Conservation (phyloP, 108 stramenopile species). For the Nitzschia sp. region DNA sequence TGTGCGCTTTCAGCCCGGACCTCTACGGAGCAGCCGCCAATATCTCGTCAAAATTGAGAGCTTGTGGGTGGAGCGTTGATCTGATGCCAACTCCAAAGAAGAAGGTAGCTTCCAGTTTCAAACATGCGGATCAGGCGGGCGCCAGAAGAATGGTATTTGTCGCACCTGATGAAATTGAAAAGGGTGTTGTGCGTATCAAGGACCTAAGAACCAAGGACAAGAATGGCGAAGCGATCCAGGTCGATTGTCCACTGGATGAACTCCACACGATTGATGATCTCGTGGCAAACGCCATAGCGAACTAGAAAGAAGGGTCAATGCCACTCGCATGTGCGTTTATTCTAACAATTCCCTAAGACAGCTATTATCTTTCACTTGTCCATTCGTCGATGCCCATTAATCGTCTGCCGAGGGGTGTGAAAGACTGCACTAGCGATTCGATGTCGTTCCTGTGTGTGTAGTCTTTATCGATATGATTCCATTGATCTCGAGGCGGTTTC, state of each 20-base stretch:
- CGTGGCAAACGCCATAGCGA: constrained; percentile 23
- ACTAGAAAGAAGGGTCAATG: too few relatives aligned
- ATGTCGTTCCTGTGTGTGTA: not conserved
- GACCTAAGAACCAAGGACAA: constrained; percentile 67
- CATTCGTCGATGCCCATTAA: constrained; percentile 47
- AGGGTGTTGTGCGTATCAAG: constrained; percentile 84
- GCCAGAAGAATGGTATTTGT: constrained; percentile 88
- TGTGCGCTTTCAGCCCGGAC: constrained; percentile 78
- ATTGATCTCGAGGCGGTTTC: constrained; percentile 55
- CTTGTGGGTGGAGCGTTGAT: constrained; percentile 80
- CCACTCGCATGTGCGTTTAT: too few relatives aligned
- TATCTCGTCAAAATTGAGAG: constrained; percentile 67
- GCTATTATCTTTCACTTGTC: not conserved
- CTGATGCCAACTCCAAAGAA: constrained; percentile 91
- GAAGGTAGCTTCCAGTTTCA: constrained; percentile 92
- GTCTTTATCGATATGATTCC: constrained; percentile 42
- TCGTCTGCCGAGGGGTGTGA: constrained; percentile 27
- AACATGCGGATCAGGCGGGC: constrained; percentile 91
- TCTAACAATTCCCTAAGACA: too few relatives aligned
- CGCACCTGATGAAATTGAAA: constrained; percentile 84
- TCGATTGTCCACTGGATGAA: constrained; percentile 47
- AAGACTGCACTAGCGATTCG: not conserved
- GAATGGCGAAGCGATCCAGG: constrained; percentile 47
- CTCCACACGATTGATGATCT: constrained; percentile 42
- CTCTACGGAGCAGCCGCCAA: constrained; percentile 69